phyloP scores from a whole-genome alignment of 768 basidiomycete genomes.

The Hydnomerulius pinastri region DNA sequence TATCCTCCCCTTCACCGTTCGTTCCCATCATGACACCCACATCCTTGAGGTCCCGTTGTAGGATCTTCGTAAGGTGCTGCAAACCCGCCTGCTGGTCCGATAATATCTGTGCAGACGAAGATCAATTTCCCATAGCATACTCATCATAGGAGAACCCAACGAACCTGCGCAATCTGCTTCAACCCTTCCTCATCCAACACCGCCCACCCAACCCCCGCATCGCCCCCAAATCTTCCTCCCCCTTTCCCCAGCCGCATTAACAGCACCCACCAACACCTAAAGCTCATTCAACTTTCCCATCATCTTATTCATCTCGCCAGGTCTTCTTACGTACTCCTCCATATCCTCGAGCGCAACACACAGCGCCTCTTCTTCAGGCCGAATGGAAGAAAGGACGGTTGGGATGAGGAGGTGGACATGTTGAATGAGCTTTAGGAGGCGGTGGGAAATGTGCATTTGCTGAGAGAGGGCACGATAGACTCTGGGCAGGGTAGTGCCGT shows the following conservation, averaged over 20 bases:
- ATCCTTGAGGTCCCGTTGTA: conserved; percentile 66
- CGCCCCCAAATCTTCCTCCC: conserved; percentile 43
- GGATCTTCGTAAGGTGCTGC: conserved; percentile 74
- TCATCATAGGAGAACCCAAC: too few relatives aligned
- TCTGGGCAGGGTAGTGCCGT: conserved; percentile 67
- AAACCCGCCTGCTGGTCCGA: conserved; percentile 79
- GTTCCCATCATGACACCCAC: conserved; percentile 62
- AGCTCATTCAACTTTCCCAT: conserved; percentile 78
- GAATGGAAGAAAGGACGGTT: conserved; percentile 69
- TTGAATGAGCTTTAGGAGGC: conserved; percentile 67
- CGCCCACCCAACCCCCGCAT: conserved; percentile 62
- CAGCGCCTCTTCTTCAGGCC: conserved; percentile 79
- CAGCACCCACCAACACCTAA: conserved; percentile 80
- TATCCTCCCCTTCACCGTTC: conserved; percentile 38
- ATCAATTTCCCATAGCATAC: too few relatives aligned
- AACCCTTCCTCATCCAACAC: conserved; percentile 89
- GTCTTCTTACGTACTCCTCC: conserved; percentile 65
- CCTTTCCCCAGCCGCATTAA: conserved; percentile 58
- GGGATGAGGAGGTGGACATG: conserved; percentile 82
- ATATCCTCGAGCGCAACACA: conserved; percentile 72
- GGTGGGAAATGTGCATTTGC: conserved; percentile 71
- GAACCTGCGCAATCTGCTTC: conserved; percentile 71
- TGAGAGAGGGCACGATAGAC: conserved; percentile 60
- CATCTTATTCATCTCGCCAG: conserved; percentile 55
- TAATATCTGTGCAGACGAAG: conserved; percentile 61